Evolutionary conservation across 805 yeast species (phyloP).

Genomic region (Wickerhamiella dianesei): DNA sequence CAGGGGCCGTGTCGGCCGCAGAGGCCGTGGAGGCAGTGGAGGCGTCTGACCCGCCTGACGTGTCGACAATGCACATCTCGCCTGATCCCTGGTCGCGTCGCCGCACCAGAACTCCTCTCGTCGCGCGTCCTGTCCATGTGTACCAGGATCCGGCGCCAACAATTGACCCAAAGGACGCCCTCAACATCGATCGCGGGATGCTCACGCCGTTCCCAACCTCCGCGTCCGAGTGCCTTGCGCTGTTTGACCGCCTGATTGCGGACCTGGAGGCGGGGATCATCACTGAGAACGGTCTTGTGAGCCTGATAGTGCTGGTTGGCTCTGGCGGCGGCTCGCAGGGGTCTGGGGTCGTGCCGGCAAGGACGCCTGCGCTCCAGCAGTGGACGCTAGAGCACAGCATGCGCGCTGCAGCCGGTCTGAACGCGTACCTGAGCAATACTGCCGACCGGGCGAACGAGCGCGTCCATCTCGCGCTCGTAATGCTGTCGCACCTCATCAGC

Average conservation of each 20-base stretch:
- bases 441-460: not conserved
- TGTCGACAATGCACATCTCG: not conserved
- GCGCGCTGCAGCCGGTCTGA: not conserved
- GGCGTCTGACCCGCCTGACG: not conserved
- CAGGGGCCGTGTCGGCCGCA: too few species aligned
- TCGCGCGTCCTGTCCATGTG: not conserved
- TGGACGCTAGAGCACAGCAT: not conserved
- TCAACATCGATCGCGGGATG: not conserved
- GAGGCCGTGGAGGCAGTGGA: too few species aligned
- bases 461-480: not conserved
- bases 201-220: conserved; percentile 1
- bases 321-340: too few species aligned
- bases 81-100: too few species aligned
- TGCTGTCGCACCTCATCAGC: not conserved
- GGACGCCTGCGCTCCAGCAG: not conserved
- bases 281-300: conserved; percentile 17
- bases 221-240: conserved; percentile 1
- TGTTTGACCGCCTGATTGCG: conserved; percentile 12
- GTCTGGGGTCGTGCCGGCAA: too few species aligned
- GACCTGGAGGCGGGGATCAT: conserved; percentile 13
- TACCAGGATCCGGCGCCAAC: not conserved
- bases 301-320: conserved; percentile 6
- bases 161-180: not conserved
- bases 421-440: not conserved
- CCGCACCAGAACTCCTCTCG: too few species aligned